Evolutionary conservation across 1,284 basidiomycete genomes (phyloP).

Genomic region (Ceratobasidium sp.): DNA sequence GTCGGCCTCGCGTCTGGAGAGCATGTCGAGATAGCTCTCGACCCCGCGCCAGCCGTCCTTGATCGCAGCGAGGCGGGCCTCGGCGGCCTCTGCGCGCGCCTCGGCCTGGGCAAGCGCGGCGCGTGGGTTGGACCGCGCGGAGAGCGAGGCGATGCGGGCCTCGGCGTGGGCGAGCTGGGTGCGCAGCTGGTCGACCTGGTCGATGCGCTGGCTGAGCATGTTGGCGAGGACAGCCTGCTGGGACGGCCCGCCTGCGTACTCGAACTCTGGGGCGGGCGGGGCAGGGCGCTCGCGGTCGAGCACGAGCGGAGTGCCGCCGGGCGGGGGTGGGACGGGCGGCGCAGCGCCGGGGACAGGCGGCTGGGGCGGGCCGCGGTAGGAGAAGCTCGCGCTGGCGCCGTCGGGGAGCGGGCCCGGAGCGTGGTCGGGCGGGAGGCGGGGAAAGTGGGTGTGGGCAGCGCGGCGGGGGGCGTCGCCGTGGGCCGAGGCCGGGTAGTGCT

Average conservation of each 20-base stretch:
- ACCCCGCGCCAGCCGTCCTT: conserved; percentile 38
- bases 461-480: conserved; percentile 30
- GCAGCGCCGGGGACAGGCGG: conserved; percentile 33
- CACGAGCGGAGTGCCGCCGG: conserved; percentile 29
- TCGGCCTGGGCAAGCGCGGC: conserved; percentile 37
- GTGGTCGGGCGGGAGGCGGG: conserved; percentile 31
- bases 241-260: conserved; percentile 11
- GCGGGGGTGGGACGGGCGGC: conserved; percentile 23
- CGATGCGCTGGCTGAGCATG: conserved; percentile 43
- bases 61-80: conserved; percentile 37
- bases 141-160: conserved; percentile 30
- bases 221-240: conserved; percentile 39
- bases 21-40: conserved; percentile 39
- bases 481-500: conserved; percentile 29
- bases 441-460: conserved; percentile 20
- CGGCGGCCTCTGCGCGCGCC: conserved; percentile 30
- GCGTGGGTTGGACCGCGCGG: conserved; percentile 21
- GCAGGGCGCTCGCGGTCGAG: conserved; percentile 36
- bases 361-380: conserved; percentile 30
- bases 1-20: conserved; percentile 29
- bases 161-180: conserved; percentile 40
- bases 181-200: conserved; percentile 44
- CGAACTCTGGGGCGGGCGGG: conserved; percentile 10
- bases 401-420: conserved; percentile 23
- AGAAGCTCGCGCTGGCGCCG: conserved; percentile 39